Evolutionary conservation across 306 rosid species (phyloP).

Genomic region (Alnus rubra): DNA sequence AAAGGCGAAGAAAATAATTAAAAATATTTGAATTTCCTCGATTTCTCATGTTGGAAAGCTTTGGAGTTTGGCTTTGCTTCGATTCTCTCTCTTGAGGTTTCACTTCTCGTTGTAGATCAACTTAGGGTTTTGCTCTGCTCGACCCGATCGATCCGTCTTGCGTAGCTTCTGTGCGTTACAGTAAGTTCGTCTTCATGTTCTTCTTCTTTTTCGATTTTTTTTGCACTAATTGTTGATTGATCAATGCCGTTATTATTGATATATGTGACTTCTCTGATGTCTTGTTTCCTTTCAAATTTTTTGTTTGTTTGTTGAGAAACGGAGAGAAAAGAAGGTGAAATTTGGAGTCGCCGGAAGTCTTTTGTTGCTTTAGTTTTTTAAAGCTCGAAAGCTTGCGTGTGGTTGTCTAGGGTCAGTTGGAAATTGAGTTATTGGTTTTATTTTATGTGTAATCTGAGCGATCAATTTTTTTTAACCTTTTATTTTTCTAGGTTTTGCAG

Average conservation of each 20-base stretch:
- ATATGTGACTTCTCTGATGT: neutral
- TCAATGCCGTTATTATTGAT: neutral
- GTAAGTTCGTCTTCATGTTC: constrained; percentile 39
- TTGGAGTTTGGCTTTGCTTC: constrained; percentile 24
- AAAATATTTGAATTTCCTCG: neutral
- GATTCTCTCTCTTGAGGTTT: neutral
- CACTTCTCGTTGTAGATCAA: constrained; percentile 30
- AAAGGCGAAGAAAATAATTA: neutral
- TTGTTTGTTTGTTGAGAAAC: constrained; percentile 24
- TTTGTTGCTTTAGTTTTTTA: neutral
- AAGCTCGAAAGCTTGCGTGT: neutral
- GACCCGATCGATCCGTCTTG: constrained; percentile 36
- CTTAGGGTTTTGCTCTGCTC: constrained; percentile 57
- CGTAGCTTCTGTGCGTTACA: constrained; percentile 20
- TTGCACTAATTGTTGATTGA: constrained; percentile 17
- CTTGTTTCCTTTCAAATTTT: constrained; percentile 19
- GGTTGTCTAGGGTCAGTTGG: neutral
- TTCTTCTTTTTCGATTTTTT: neutral
- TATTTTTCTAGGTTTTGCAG: neutral
- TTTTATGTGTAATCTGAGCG: neutral
- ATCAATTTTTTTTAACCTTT: neutral
- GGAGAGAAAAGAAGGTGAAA: constrained; percentile 5
- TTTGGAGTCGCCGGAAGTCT: constrained; percentile 7
- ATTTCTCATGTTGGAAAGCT: neutral
- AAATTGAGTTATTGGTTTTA: neutral